Base-by-base conservation (phyloP, 139 green algal species). In the Edaphochlamys debaryana region DNA sequence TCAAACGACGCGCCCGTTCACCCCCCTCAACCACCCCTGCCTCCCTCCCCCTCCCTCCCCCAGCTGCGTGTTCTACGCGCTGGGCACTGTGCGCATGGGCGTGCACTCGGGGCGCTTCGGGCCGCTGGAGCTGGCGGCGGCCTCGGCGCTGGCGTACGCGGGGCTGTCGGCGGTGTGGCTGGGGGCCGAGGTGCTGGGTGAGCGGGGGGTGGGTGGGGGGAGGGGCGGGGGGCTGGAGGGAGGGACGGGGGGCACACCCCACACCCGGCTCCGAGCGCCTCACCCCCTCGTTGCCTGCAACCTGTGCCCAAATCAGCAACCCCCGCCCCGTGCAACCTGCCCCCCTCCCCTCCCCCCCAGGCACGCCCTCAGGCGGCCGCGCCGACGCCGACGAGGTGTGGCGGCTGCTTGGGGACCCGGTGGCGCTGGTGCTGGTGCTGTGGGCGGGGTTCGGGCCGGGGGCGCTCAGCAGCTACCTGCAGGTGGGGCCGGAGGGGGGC, bases 61-160 rank as follows among this genome's bases (percentile, higher is more conserved):
- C 37, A 80, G 74, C 74, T 80, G 74, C 32, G n/a, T 82, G 30
- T 82, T 82, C 41, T 82, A 73, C 22, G 62, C 76, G 62, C 63
- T 82, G n/a, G 62, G 62, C 32, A 82, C 76, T 6, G 62, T 82
- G 62, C 76, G 76, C 20, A 54, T 82, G 76, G 76, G 76, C 34
- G 76, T 82, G 62, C 76, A 82, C 60, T 67, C n/a, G n/a, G 42
- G 20, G 27, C 76, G 76, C 76, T 82, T 82, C 63, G 4, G 32
- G 11, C 62, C 76, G 34, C 45, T 82, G 62, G 41, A 64, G 1
- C 60, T 82, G 60, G 62, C 76, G 40, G n/a, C 62, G 4, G 62
- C 62, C 19, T 30, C 34, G 54, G 63, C 41, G 42, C 23, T 73
- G 40, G 76, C 34, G 41, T 82, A 82, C 42, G 63, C 76, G 32